Conservation (phyloP, 2,329 filamentous ascomycete species). For the Hymenoscyphus fraxineus region DNA sequence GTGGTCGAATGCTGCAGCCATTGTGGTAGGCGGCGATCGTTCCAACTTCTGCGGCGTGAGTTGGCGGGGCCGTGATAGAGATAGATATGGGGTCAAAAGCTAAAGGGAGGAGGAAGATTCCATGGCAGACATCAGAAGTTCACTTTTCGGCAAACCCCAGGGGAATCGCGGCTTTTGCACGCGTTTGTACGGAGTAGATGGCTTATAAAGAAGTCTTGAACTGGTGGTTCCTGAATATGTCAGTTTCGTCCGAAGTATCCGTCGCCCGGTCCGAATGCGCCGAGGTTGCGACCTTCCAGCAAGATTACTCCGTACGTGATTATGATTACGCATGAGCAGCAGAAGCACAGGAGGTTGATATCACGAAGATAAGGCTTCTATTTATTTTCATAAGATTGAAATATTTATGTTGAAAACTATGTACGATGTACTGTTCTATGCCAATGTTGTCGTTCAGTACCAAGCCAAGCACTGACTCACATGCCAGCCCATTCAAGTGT, state of each 20-base stretch:
- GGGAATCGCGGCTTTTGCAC: neutral
- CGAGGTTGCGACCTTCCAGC: neutral
- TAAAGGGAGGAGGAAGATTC: neutral
- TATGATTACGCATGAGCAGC: no score
- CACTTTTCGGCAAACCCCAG: neutral
- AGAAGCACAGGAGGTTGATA: no score
- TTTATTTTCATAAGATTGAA: no score
- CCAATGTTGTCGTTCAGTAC: no score
- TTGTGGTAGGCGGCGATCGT: constrained; percentile 13
- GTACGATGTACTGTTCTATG: no score
- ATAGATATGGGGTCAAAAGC: neutral
- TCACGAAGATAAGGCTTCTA: neutral
- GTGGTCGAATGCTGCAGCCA: constrained; percentile 28
- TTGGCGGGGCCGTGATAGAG: neutral
- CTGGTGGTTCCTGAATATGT: neutral
- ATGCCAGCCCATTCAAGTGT: constrained; percentile 93
- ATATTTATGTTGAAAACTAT: no score
- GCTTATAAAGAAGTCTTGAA: neutral
- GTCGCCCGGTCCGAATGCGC: neutral
- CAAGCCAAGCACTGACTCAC: constrained; percentile 44
- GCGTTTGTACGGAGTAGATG: neutral
- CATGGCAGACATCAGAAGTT: neutral
- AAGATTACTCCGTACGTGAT: no score
- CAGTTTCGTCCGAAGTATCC: neutral
- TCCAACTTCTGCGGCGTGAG: neutral